phyloP scores from a whole-genome alignment of 306 rosid genomes.

The Astragalus membranaceus region DNA sequence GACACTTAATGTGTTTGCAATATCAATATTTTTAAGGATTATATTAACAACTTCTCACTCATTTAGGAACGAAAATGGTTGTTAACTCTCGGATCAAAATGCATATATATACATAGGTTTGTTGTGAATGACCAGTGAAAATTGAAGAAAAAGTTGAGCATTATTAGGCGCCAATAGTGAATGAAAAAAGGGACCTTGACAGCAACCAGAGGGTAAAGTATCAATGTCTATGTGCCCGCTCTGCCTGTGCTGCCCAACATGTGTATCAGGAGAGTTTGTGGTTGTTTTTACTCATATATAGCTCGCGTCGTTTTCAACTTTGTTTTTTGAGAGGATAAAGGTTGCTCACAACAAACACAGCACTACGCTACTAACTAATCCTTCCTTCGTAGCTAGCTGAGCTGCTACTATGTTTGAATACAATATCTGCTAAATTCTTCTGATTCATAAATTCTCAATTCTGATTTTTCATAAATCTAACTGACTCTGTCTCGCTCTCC shows the following conservation, averaged over 20 bases:
- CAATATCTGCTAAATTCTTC: neutral
- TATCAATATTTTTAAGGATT: too few species aligned
- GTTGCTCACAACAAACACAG: neutral
- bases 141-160: conserved; percentile 8
- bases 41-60: too few species aligned
- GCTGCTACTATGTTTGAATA: conserved; percentile 15
- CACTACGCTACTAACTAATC: neutral
- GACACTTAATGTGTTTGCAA: too few species aligned
- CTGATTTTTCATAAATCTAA: neutral
- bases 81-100: too few species aligned
- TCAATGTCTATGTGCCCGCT: conserved; percentile 36
- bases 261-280: neutral
- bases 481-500: conserved; percentile 38
- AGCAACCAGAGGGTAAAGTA: conserved; percentile 26
- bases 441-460: too few species aligned
- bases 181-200: neutral
- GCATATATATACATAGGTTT: too few species aligned
- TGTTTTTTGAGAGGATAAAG: conserved; percentile 21
- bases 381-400: neutral
- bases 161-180: conserved; percentile 2
- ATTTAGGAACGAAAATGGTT: too few species aligned
- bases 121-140: neutral
- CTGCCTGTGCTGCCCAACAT: conserved; percentile 9
- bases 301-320: conserved; percentile 49
- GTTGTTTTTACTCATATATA: neutral